Percentiles rank a stretch among this genome's conserved stretches.
Conservation (phyloP, 805 yeast genomes). For the Pichia nakasei region DNA sequence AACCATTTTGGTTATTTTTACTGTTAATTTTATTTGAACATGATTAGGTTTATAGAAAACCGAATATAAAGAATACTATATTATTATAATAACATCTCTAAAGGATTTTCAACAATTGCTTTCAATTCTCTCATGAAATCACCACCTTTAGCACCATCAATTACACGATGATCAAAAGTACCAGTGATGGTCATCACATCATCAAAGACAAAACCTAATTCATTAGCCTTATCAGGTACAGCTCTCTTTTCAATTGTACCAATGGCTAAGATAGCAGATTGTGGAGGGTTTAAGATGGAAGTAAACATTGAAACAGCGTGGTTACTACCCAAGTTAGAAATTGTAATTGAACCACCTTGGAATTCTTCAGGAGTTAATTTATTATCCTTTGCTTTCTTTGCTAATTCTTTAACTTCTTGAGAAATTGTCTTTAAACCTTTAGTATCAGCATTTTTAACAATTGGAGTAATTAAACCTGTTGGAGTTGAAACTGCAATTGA, state of each 20-base stretch:
- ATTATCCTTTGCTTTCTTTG: constrained; percentile 91
- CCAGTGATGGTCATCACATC: constrained; percentile 89
- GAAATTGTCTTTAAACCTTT: constrained; percentile 85
- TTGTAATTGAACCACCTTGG: constrained; percentile 99
- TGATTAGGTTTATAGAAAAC: too few species aligned
- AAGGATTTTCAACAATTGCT: constrained; percentile 88
- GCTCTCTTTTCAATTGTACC: constrained; percentile 92
- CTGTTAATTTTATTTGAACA: too few species aligned
- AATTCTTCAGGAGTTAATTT: constrained; percentile 93
- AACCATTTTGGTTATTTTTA: too few species aligned
- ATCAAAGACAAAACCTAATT: constrained; percentile 87
- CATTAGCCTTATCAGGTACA: constrained; percentile 83
- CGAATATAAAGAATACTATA: too few species aligned
- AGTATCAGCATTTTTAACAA: constrained; percentile 77
- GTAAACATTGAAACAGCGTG: constrained; percentile 87
- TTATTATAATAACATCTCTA: constrained; percentile 72
- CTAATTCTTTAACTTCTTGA: constrained; percentile 77
- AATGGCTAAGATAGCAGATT: constrained; percentile 85
- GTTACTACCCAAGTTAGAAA: constrained; percentile 99
- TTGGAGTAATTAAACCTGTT: constrained; percentile 94
- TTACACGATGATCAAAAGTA: constrained; percentile 93
- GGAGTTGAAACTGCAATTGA: constrained; percentile 99
- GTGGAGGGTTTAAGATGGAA: constrained; percentile 97
- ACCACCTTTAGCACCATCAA: constrained; percentile 98
- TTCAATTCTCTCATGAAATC: constrained; percentile 93